A percentile compares a stretch with the other conserved stretches of the same genome.
phyloP scores from a whole-genome alignment of 176 grass and related monocot genomes.

The Thalia dealbata region DNA sequence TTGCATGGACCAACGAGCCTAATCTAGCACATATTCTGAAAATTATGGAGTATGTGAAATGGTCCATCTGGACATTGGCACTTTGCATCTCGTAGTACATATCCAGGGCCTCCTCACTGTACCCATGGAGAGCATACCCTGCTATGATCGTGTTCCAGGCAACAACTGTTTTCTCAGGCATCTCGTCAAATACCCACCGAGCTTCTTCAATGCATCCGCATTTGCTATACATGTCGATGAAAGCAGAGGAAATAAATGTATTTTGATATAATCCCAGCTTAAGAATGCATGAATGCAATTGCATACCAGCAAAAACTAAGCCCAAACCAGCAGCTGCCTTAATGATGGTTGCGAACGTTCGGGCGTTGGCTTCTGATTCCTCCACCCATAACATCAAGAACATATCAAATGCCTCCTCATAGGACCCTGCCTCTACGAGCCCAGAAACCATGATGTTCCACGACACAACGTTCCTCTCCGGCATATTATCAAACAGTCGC shows the following conservation, averaged over 20 bases:
- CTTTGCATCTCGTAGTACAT: slow-evolving; percentile 53
- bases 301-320: slow-evolving; percentile 21
- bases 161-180: slow-evolving; percentile 30
- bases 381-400: slow-evolving; percentile 40
- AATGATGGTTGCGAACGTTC: slow-evolving; percentile 43
- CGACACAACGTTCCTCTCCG: slow-evolving; percentile 28
- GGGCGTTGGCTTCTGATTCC: slow-evolving; percentile 2
- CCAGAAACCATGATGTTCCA: slow-evolving; percentile 58
- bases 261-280: slow-evolving; percentile 35
- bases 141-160: slow-evolving; percentile 70
- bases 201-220: slow-evolving; percentile 41
- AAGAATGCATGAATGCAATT: slow-evolving; percentile 55
- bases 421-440: slow-evolving; percentile 35
- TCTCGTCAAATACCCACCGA: slow-evolving; percentile 45
- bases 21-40: slow-evolving; percentile 50
- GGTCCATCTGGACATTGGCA: slow-evolving; percentile 36
- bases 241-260: slow-evolving; percentile 39
- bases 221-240: slow-evolving; percentile 84
- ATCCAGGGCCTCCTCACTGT: slow-evolving; percentile 45
- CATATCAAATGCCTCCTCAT: slow-evolving; percentile 31
- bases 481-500: slow-evolving; percentile 59
- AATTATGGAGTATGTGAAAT: slow-evolving; percentile 61
- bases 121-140: slow-evolving; percentile 44
- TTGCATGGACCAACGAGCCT: slow-evolving; percentile 61
- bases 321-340: slow-evolving; percentile 27